Evolutionary conservation across 2,329 filamentous ascomycete species (phyloP).

Genomic region (Exophiala xenobiotica): DNA sequence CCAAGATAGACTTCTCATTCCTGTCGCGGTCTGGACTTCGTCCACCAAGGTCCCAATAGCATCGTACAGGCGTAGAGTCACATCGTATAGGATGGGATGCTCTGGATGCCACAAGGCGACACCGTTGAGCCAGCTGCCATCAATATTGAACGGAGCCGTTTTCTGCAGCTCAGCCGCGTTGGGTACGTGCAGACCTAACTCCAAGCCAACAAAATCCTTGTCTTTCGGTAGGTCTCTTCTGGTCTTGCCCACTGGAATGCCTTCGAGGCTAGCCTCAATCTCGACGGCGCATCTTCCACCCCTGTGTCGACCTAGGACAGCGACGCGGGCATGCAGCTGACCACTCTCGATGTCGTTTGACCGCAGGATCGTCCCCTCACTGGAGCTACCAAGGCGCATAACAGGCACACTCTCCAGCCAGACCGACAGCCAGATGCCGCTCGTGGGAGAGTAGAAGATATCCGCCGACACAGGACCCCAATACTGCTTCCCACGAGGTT

Average conservation of each 20-base stretch:
- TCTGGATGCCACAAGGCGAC: constrained; percentile 27
- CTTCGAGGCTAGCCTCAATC: constrained; percentile 29
- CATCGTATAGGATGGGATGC: constrained; percentile 31
- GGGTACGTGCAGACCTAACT: background rate
- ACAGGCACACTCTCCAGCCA: constrained; percentile 66
- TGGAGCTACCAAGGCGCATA: background rate
- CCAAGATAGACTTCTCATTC: background rate
- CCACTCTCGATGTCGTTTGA: constrained; percentile 58
- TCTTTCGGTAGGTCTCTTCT: background rate
- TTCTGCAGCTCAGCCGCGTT: background rate
- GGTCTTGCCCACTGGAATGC: background rate
- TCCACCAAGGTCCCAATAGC: constrained; percentile 33
- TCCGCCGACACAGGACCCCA: constrained; percentile 58
- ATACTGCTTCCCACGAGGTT: constrained; percentile 69
- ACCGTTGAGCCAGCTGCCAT: background rate
- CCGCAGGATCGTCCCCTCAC: background rate
- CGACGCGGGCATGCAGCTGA: constrained; percentile 53
- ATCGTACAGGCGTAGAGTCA: constrained; percentile 55
- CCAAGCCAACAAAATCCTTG: background rate
- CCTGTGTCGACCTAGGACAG: constrained; percentile 42
- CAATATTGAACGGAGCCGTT: background rate
- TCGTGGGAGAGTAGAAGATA: constrained; percentile 72
- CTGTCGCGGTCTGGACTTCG: constrained; percentile 12
- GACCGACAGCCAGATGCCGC: constrained; percentile 72
- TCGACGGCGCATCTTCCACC: constrained; percentile 41